Evolutionary conservation across 2,329 filamentous ascomycete species (phyloP).

Genomic region (Emericellopsis cladophorae): DNA sequence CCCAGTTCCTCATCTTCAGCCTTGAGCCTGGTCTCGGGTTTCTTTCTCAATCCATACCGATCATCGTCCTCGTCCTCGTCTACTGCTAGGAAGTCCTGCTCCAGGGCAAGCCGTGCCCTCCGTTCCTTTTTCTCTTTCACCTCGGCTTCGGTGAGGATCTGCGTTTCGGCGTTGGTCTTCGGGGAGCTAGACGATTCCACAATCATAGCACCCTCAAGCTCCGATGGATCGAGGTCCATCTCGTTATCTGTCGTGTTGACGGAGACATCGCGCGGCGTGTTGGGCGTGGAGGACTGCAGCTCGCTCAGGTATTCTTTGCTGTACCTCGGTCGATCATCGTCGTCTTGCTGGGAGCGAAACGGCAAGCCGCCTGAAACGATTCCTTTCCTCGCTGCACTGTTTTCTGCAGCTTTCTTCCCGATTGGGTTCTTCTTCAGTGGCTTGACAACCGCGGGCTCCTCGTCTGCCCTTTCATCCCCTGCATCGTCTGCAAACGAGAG

Average conservation of each 20-base stretch:
- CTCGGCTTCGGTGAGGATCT: conserved; percentile 70
- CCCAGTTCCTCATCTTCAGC: conserved; percentile 84
- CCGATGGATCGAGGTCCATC: conserved; percentile 45
- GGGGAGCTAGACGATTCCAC: conserved; percentile 33
- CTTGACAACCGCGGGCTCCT: conserved; percentile 30
- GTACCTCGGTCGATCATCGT: conserved; percentile 66
- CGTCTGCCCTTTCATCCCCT: conserved; percentile 29
- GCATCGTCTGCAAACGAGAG: conserved; percentile 66
- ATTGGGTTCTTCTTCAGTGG: conserved; percentile 50
- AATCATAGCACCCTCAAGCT: conserved; percentile 51
- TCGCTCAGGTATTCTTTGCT: conserved; percentile 79
- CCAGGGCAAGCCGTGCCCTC: conserved; percentile 63
- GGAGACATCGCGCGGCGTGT: conserved; percentile 56
- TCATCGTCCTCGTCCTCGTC: conserved; percentile 38
- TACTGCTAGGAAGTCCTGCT: conserved; percentile 54
- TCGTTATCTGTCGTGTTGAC: conserved; percentile 30
- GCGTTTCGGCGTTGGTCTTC: conserved; percentile 18
- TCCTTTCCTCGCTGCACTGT: conserved; percentile 47
- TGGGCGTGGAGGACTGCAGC: conserved; percentile 74
- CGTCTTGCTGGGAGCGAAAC: conserved; percentile 40
- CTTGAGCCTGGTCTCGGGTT: conserved; percentile 61
- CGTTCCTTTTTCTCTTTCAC: conserved; percentile 87
- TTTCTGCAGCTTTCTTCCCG: conserved; percentile 52
- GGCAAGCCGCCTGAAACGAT: conserved; percentile 36
- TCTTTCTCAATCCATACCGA: conserved; percentile 33